Evolutionary conservation across 345 rosid genomes (phyloP), one percentile per base, ranked within the genome.

Genomic region (Trapa incisa): DNA sequence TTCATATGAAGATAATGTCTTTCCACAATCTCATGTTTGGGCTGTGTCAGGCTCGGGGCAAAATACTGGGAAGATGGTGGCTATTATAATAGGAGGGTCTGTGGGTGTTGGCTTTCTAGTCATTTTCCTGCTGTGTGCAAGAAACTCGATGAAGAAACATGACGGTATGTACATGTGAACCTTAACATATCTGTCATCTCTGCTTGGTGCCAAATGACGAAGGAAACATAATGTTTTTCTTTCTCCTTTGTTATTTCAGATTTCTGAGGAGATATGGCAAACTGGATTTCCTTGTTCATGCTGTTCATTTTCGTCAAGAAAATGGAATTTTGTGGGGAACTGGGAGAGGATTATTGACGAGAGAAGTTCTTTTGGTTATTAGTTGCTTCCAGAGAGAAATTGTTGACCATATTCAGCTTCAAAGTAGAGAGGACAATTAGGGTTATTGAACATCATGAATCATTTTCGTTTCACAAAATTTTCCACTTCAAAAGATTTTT

Each of bases 61-160:
- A 66, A 86, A 74, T 66, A 77, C 97, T 54, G 93, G 93, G 35
- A 94, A 86, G 82, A 89, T 96, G 11, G 99, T 91, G 85, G 99
- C 99, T 75, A 91, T 94, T 71, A 89, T 94, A 78, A 68, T 94
- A 67, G 99, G 99, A 80, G 97, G 99, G 70, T 91, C 89, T 58
- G 96, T 89, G 67, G 96, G 85, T 62, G 87, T 94, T 35, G 97
- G 89, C 48, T 94, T 94, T 73, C 77, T 94, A 71, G 87, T 94
- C 64, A 94, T 91, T 67, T 85, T 85, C 70, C 76, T 91, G 78
- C 69, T 94, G 80, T 91, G 84, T 79, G 95, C 96, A 33, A 87
- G 88, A 75, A 73, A 70, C 72, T 74, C 86, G 81, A 64, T 80
- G 86, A 94, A 83, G 91, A 94, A 85, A 79, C 86, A 60, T 60